phyloP scores from a whole-genome alignment of 768 basidiomycete genomes.

The Pleurotus tuber-regium region DNA sequence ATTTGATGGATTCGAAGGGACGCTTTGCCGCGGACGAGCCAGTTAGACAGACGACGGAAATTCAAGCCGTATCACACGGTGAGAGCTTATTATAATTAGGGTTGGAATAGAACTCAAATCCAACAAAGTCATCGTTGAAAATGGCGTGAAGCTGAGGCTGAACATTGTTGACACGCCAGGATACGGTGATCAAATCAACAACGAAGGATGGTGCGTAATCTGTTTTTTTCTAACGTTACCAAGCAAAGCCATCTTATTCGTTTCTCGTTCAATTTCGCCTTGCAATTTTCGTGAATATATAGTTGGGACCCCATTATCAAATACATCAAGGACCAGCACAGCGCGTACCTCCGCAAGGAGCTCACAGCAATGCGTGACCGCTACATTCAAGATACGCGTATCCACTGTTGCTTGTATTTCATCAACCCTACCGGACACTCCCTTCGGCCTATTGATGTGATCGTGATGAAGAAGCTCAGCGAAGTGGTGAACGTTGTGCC shows the following conservation, averaged over 20 bases:
- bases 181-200: conserved; percentile 98
- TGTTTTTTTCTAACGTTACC: not conserved
- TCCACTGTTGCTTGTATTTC: conserved; percentile 98
- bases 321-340: conserved; percentile 99
- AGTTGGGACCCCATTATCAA: conserved; percentile 99
- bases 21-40: conserved; percentile 85
- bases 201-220: conserved; percentile 85
- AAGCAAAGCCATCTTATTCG: not conserved
- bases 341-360: conserved; percentile 97
- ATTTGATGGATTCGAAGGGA: conserved; percentile 97
- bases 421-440: conserved; percentile 99
- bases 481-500: conserved; percentile 99
- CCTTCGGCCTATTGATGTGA: conserved; percentile 93
- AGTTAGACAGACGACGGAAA: conserved; percentile 94
- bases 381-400: conserved; percentile 96
- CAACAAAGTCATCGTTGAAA: conserved; percentile 85
- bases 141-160: conserved; percentile 89
- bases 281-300: conserved; percentile 5
- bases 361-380: conserved; percentile 98
- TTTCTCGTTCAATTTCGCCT: conserved; percentile 7
- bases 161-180: conserved; percentile 99
- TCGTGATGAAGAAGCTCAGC: conserved; percentile 98
- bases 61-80: conserved; percentile 95
- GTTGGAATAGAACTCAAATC: not conserved
- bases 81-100: conserved; percentile 23